Evolutionary conservation across 768 basidiomycete species (phyloP).

Genomic region (Psilocybe tampanensis): DNA sequence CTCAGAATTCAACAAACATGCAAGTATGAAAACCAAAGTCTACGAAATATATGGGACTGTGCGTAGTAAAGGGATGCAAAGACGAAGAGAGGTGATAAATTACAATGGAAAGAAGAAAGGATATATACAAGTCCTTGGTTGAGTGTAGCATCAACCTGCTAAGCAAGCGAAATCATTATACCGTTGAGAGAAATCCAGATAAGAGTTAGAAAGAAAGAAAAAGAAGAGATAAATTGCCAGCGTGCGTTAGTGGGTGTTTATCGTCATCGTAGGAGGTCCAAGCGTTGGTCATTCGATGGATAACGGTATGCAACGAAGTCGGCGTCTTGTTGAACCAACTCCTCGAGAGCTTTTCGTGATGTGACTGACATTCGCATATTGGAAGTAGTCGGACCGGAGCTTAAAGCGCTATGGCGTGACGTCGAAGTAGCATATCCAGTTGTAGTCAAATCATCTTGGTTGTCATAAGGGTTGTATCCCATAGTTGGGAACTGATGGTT

Average conservation of each 20-base stretch:
- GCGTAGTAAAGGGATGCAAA: constrained; percentile 16
- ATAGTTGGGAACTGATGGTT: constrained; percentile 54
- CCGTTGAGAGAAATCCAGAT: constrained; percentile 12
- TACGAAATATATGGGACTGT: constrained; percentile 4
- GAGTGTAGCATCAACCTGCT: constrained; percentile 13
- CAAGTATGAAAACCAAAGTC: background rate
- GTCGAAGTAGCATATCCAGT: constrained; percentile 51
- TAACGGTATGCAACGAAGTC: constrained; percentile 90
- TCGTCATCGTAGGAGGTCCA: constrained; percentile 54
- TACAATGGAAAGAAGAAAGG: constrained; percentile 20
- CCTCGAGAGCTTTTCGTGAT: constrained; percentile 73
- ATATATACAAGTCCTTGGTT: constrained; percentile 25
- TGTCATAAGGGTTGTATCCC: constrained; percentile 44
- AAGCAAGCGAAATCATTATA: constrained; percentile 19
- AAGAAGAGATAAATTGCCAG: constrained; percentile 10
- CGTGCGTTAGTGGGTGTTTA: constrained; percentile 21
- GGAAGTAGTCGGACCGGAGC: constrained; percentile 38
- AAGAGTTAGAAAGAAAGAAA: constrained; percentile 8
- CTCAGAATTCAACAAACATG: background rate
- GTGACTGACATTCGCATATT: constrained; percentile 57
- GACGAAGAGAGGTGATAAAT: constrained; percentile 18
- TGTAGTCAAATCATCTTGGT: constrained; percentile 49
- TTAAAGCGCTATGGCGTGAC: constrained; percentile 53
- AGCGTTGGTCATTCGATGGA: constrained; percentile 73
- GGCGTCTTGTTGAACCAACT: constrained; percentile 80